Evolutionary conservation across 2,329 filamentous ascomycete genomes (phyloP), one percentile per base, ranked within the genome.

Genomic region (Macroventuria anomochaeta): DNA sequence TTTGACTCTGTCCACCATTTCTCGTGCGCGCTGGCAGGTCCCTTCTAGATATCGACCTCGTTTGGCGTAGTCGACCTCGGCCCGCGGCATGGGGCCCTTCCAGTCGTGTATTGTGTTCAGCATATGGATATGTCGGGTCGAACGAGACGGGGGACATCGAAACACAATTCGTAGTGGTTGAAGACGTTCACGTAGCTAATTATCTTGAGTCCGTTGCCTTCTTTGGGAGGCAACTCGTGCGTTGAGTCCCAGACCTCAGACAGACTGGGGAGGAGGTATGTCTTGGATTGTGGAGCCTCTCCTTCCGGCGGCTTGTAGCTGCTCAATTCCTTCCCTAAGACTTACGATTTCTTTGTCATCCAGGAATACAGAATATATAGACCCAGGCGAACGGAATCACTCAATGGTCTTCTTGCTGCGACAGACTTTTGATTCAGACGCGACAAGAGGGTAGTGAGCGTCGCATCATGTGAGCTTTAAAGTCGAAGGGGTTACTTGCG

Each of bases 11-110:
- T 54, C 75, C 75, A 77, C 70, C 71, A 77, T 60, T 77, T 77
- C 55, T 72, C 73, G 37, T 77, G 75, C 40, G 76, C 57, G 46
- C 66, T 73, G 29, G 63, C 63, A 8, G 76, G 61, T 0, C 75
- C 75, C 25, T 70, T 65, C 10, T 71, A 60, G 25, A 76, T 53
- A 46, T 77, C 75, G 21, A 65, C 63, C 41, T 72, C 65, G 12
- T 61, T 75, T 0, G 71, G 68, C 69, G 13, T 70, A 69, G 17
- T 59, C 55, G 6, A 78, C 47, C 46, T 69, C 64, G n/a, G 58
- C 61, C 75, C 75, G 77, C 2, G 75, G 75, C 75, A 77, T 77
- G 15, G 72, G 71, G 13, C 76, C 75, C 13, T 64, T 56, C 56
- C 64, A 55, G 7, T 65, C 44, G 53, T 77, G 75, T 7, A 67